Conservation (phyloP, 1,284 basidiomycete genomes). For the Austroboletus niveus region DNA sequence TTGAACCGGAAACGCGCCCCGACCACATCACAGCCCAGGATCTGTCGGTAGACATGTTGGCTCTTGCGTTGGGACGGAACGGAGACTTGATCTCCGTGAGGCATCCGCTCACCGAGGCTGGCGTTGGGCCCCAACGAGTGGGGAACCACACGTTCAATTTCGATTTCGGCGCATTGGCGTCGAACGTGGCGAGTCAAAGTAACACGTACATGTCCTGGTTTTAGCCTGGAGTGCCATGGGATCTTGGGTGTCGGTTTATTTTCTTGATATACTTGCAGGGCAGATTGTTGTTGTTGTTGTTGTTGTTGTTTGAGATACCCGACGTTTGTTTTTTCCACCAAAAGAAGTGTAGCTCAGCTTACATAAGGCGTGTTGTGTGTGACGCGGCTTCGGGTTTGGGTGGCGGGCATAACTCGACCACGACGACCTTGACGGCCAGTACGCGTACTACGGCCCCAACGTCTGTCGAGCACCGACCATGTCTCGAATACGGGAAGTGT, state of each 20-base stretch:
- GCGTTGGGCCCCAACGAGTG: constrained; percentile 29
- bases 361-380: constrained; percentile 24
- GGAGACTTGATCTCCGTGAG: constrained; percentile 26
- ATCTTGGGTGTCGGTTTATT: constrained; percentile 14
- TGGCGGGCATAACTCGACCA: constrained; percentile 18
- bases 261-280: constrained; percentile 4
- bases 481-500: constrained; percentile 88
- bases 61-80: constrained; percentile 27
- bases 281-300: background rate
- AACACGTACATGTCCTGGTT: constrained; percentile 38
- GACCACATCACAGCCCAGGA: constrained; percentile 24
- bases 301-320: constrained; percentile 10
- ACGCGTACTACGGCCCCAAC: constrained; percentile 1
- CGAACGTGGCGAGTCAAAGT: constrained; percentile 32
- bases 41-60: constrained; percentile 32
- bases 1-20: constrained; percentile 17
- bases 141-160: constrained; percentile 37
- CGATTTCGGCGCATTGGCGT: constrained; percentile 33
- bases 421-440: constrained; percentile 17
- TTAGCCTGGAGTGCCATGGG: constrained; percentile 7
- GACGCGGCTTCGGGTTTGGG: constrained; percentile 14
- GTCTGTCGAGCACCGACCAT: constrained; percentile 31
- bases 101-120: constrained; percentile 18
- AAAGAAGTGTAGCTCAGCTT: constrained; percentile 13
- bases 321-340: background rate